Conservation (phyloP, 179 eudicot genomes). For the Drosera spatulata region DNA sequence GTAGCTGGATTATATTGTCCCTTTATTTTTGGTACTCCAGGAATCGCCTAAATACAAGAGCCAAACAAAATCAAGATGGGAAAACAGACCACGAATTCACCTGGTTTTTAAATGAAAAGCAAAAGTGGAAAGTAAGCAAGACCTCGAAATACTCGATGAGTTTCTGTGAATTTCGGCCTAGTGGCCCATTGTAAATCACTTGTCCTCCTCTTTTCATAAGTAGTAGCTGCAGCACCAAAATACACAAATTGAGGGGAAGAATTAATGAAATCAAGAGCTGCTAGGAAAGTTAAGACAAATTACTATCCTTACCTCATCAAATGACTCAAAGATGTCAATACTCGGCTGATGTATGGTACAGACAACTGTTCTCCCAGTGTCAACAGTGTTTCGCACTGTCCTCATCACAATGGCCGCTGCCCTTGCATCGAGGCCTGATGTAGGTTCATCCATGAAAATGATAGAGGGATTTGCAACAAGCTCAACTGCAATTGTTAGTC, state of each 20-base stretch:
- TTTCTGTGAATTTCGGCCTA: slow-evolving; percentile 76
- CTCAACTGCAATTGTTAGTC: slow-evolving; percentile 65
- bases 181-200: slow-evolving; percentile 80
- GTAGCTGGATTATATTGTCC: slow-evolving; percentile 7
- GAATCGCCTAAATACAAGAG: slow-evolving; percentile 2
- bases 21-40: slow-evolving; percentile 7
- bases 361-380: too few relatives aligned
- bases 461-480: too few relatives aligned
- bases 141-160: slow-evolving; percentile 85
- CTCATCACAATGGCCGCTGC: slow-evolving; percentile 99
- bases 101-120: too few relatives aligned
- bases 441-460: slow-evolving; percentile 77
- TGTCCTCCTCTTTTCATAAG: slow-evolving; percentile 96
- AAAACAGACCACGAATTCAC: too few relatives aligned
- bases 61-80: too few relatives aligned
- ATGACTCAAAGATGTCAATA: slow-evolving; percentile 91
- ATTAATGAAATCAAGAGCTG: not conserved
- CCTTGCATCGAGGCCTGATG: slow-evolving; percentile 96
- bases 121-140: not conserved
- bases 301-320: slow-evolving; percentile 59
- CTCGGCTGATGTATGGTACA: slow-evolving; percentile 6
- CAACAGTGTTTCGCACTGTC: slow-evolving; percentile 41
- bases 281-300: slow-evolving; percentile 6
- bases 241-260: not conserved
- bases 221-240: slow-evolving; percentile 38